Percentiles rank a stretch among this genome's conserved stretches.
These are phyloP conservation scores for Auxenochlorella pyrenoidosa DNA, from an alignment of 139 green algal genomes.

Conservation along the genomic window DNA sequence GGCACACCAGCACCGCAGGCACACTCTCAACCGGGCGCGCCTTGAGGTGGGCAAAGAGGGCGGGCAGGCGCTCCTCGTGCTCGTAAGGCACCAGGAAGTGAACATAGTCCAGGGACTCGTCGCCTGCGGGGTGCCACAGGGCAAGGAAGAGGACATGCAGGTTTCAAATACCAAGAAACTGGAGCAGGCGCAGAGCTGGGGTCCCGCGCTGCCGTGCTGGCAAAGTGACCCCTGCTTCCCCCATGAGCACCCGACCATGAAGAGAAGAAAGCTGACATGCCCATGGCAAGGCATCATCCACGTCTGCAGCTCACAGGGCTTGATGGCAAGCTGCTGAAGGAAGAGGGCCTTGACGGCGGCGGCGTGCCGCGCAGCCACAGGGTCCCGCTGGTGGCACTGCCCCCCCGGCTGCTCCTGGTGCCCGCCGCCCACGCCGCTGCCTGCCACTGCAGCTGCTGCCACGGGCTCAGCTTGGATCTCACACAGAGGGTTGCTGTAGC, in stretches of 20 bases:
- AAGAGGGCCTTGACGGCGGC: constrained; percentile 11
- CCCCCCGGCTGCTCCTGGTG: background rate
- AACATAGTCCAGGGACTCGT: constrained; percentile 73
- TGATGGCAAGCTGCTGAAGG: constrained; percentile 41
- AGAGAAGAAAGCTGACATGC: too few relatives aligned
- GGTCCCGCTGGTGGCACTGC: background rate
- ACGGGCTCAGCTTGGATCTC: background rate
- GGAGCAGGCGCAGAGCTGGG: background rate
- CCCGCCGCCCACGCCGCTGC: background rate
- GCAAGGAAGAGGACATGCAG: background rate
- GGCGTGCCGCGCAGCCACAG: constrained; percentile 2
- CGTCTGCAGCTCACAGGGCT: background rate
- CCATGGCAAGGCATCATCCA: too few relatives aligned
- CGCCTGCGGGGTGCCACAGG: constrained; percentile 47
- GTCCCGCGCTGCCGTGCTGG: too few relatives aligned
- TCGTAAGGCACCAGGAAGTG: constrained; percentile 69
- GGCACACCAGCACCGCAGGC: background rate
- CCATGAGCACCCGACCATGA: too few relatives aligned
- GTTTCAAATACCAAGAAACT: background rate
- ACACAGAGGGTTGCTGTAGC: background rate
- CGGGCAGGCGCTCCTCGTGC: constrained; percentile 59
- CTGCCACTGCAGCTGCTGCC: background rate
- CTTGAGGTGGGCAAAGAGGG: constrained; percentile 65
- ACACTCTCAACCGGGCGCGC: background rate
- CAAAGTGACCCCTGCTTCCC: too few relatives aligned